Evolutionary conservation across 176 grass and related monocot genomes (phyloP).

Genomic region (Luzula sylvatica): DNA sequence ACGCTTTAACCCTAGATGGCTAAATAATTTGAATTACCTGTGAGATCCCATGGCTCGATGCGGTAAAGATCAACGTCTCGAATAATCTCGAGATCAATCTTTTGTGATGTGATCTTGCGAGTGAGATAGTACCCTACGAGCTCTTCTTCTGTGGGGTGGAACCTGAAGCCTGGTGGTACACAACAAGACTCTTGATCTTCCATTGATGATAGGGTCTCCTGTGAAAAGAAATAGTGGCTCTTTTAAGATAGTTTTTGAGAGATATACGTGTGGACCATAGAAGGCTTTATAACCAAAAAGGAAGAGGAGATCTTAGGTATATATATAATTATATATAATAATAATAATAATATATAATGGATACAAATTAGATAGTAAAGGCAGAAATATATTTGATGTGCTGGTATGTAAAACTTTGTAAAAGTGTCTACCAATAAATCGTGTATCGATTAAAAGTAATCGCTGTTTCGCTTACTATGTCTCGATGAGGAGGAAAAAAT

Average conservation of each 20-base stretch:
- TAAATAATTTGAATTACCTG: constrained; percentile 27
- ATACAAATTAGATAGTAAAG: too few relatives aligned
- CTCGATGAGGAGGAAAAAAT: too few relatives aligned
- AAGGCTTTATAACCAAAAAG: constrained; percentile 33
- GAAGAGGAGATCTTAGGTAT: constrained; percentile 24
- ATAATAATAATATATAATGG: too few relatives aligned
- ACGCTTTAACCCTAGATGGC: background rate
- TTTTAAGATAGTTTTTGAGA: constrained; percentile 13
- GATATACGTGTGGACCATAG: constrained; percentile 12
- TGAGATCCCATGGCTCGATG: constrained; percentile 82
- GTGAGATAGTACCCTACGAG: constrained; percentile 80
- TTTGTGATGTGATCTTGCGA: constrained; percentile 47
- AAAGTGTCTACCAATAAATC: too few relatives aligned
- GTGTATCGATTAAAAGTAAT: too few relatives aligned
- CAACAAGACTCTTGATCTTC: constrained; percentile 28
- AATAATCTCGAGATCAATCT: constrained; percentile 60
- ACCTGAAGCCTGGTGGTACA: constrained; percentile 82
- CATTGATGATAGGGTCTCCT: constrained; percentile 22
- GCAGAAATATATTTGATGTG: too few relatives aligned
- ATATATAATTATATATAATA: too few relatives aligned
- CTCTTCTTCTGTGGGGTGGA: constrained; percentile 95
- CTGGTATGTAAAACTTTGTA: too few relatives aligned
- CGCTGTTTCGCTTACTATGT: too few relatives aligned
- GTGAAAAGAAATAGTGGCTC: constrained; percentile 10
- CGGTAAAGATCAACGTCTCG: constrained; percentile 69